Evolutionary conservation across 176 grass and related monocot genomes (phyloP), one percentile per base, ranked within the genome.

Genomic region (Eragrostis nindensis): DNA sequence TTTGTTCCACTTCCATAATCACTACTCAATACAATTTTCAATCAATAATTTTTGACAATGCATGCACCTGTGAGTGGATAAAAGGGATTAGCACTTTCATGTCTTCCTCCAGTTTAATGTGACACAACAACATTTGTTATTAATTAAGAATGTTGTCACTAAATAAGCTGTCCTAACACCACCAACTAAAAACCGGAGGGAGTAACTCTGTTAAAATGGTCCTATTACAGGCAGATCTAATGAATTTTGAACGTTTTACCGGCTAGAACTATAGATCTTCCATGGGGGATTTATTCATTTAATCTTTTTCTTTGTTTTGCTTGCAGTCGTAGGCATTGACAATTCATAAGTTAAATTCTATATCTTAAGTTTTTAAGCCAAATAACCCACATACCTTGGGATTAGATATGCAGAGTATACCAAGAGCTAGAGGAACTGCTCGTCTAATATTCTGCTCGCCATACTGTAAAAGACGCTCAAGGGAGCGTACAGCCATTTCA

Each of bases 401-500:
- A 70, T 99, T 95, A 41, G 96, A 99, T 71, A 99, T 99, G 63
- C 96, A 99, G 41, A 95, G 96, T 50, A 99, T 46, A 52, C 96
- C 92, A 69, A 99, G 96, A 66, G 92, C 90, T 22, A 99, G 88
- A 87, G 96, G 96, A 60, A 99, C 92, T 38, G 96, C 96, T 49
- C 96, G 85, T 85, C 92, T 93, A 80, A 99, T 99, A 85, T 99
- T 99, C 88, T 99, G 96, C 77, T 99, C 92, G 1, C 96, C 96
- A 70, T 99, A 99, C 75, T 99, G 92, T 52, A 99, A 64, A 43
- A 99, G 88, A 38, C 86, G 96, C 70, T 99, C 96, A 77, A 99
- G 88, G 41, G 92, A 91, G 26, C 96, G 82, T 40, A 99, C 80
- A 39, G 92, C 88, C 96, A 99, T 99, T 49, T 99, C 96, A 75